A percentile compares a stretch with the other conserved stretches of the same genome.
Evolutionary conservation across 768 basidiomycete genomes (phyloP).

Genomic region (Tremella yokohamensis): DNA sequence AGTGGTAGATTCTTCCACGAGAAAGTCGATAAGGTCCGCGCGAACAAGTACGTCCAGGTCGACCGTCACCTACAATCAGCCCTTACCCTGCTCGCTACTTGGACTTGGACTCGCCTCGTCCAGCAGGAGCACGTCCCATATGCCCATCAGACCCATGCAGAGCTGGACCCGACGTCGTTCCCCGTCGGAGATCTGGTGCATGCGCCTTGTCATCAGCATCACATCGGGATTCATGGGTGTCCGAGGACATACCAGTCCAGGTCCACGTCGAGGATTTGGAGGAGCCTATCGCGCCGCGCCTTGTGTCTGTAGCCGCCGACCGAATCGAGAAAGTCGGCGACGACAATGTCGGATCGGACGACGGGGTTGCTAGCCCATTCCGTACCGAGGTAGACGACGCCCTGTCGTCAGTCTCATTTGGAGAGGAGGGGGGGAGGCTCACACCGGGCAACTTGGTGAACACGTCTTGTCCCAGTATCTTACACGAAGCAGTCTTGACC

Average conservation of each 20-base stretch:
- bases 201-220: conserved; percentile 59
- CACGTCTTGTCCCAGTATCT: conserved; percentile 76
- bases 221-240: not conserved
- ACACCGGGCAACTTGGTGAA: conserved; percentile 74
- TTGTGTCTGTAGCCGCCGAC: conserved; percentile 95
- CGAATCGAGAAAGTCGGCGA: conserved; percentile 91
- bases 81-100: no score
- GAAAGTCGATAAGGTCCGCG: conserved; percentile 80
- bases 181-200: conserved; percentile 94
- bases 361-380: conserved; percentile 99
- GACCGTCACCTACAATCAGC: conserved; percentile 71
- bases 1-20: conserved; percentile 72
- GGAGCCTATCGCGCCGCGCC: conserved; percentile 73
- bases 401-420: conserved; percentile 48
- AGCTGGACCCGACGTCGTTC: conserved; percentile 90
- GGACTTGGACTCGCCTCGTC: conserved; percentile 91
- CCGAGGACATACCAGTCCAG: conserved; percentile 61
- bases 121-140: conserved; percentile 87
- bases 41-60: conserved; percentile 95
- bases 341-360: conserved; percentile 84
- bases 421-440: conserved; percentile 15
- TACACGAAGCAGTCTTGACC: conserved; percentile 63
- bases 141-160: conserved; percentile 89
- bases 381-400: conserved; percentile 83
- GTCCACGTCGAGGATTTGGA: conserved; percentile 91